These are phyloP conservation scores for Aspergillus kassunensis DNA, from an alignment of 495 filamentous ascomycete genomes.

Conservation along the genomic window DNA sequence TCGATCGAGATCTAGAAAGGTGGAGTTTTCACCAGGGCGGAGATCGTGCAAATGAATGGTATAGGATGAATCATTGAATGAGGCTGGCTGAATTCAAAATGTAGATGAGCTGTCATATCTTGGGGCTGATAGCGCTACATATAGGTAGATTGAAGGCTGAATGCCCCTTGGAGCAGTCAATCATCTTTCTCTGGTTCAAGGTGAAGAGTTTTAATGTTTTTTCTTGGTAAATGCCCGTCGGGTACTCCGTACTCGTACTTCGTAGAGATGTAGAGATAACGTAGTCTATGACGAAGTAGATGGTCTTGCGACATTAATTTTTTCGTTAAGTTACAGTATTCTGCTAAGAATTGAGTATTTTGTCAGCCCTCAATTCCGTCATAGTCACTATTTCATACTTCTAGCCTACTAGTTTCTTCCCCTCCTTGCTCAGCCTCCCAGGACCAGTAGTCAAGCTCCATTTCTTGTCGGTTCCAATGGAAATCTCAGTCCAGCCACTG, in stretches of 20 bases:
- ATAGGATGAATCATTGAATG: not conserved
- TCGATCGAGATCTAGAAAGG: not conserved
- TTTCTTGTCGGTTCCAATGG: not conserved
- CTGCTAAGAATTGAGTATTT: too few relatives aligned
- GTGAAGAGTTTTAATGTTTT: too few relatives aligned
- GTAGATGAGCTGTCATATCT: conserved; percentile 10
- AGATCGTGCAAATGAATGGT: not conserved
- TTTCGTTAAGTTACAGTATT: too few relatives aligned
- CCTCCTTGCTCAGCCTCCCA: not conserved
- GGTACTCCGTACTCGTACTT: too few relatives aligned
- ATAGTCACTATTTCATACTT: conserved; percentile 2
- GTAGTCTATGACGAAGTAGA: too few relatives aligned
- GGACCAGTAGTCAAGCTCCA: not conserved
- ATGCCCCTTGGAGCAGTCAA: not conserved
- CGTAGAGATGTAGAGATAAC: too few relatives aligned
- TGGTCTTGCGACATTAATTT: too few relatives aligned
- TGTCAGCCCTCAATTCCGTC: too few relatives aligned
- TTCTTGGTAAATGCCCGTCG: too few relatives aligned
- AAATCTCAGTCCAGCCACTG: conserved; percentile 10
- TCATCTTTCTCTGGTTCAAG: too few relatives aligned
- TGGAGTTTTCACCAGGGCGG: not conserved
- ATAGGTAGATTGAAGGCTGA: not conserved
- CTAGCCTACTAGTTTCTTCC: conserved; percentile 7
- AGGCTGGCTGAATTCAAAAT: conserved; percentile 6
- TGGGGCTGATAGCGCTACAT: not conserved